Evolutionary conservation across 1,139 yeast species (phyloP), one percentile per base, ranked within the genome.

Genomic region (Candida sanyaensis): DNA sequence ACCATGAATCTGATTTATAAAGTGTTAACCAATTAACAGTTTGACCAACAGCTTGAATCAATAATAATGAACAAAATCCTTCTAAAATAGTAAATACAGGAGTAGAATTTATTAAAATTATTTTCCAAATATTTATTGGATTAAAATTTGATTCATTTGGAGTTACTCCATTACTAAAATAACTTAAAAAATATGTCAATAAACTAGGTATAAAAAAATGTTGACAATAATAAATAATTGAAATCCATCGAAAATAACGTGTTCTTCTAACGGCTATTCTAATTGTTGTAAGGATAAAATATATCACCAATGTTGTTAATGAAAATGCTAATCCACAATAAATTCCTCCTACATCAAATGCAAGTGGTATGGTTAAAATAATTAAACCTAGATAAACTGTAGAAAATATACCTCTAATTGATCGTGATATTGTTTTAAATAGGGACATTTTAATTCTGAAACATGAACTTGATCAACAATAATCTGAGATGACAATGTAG

Each of bases 321-420:
- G 97, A 88, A 63, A 84, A 93, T 13, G 96, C 83, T 55, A 93
- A 71, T 0, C 99, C 99, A 67, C 98, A 92, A 48, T 83, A 78
- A 29, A 86, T 78, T 1, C 98, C 98, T 12, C 98, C 98, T 31
- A 90, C 86, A 62, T 92, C 97, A 67, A 93, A 93, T n/a, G 97
- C 90, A 53, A 93, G 77, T 5, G 98, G 98, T 13, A 93, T 86
- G 1, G 97, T 88, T 33, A 92, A 75, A 41, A 93, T 80, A 23
- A 90, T 83, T 44, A 90, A 78, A 12, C 82, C 69, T 47, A 90
- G 74, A 62, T 86, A 86, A 36, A 83, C 64, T 3, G 84, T 66
- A 2, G 88, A 81, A 49, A 84, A 71, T 24, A 80, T 44, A 46
- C 65, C 68, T 48, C 73, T 54, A 13, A 61, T 47, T 40, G 59